These are phyloP conservation scores for Diplodia scrobiculata DNA, from an alignment of 2,329 filamentous ascomycete species.

Conservation along the genomic window DNA sequence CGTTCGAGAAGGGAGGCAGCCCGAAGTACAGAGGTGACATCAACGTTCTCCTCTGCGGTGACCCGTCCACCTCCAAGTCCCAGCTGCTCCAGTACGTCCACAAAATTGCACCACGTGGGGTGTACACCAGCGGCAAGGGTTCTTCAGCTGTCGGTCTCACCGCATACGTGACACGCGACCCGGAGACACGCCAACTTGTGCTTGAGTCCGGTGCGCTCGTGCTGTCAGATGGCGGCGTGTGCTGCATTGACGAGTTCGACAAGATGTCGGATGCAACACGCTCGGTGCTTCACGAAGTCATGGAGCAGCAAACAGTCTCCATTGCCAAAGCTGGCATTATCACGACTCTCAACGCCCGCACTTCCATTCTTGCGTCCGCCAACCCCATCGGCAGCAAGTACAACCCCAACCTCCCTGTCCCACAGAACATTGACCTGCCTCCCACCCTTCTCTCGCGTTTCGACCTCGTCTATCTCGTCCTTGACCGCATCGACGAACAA, in stretches of 20 bases:
- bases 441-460: constrained; percentile 94
- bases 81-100: constrained; percentile 93
- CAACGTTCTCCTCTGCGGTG: constrained; percentile 93
- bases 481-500: constrained; percentile 90
- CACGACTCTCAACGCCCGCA: constrained; percentile 89
- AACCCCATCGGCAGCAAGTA: constrained; percentile 98
- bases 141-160: constrained; percentile 76
- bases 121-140: constrained; percentile 76
- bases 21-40: constrained; percentile 97
- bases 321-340: constrained; percentile 79
- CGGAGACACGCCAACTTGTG: constrained; percentile 71
- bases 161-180: constrained; percentile 74
- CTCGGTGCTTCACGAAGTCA: constrained; percentile 76
- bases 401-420: constrained; percentile 91
- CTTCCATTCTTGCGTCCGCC: constrained; percentile 92
- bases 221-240: constrained; percentile 72
- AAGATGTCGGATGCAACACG: constrained; percentile 77
- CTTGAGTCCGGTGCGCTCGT: constrained; percentile 75
- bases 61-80: constrained; percentile 94
- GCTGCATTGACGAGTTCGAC: constrained; percentile 79
- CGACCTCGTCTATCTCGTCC: constrained; percentile 92
- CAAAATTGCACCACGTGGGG: constrained; percentile 89
- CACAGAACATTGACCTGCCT: constrained; percentile 96
- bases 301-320: constrained; percentile 78
- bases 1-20: constrained; percentile 92